Evolutionary conservation across 2,329 filamentous ascomycete genomes (phyloP), one percentile per base, ranked within the genome.

Genomic region (Cryphonectria naterciae): DNA sequence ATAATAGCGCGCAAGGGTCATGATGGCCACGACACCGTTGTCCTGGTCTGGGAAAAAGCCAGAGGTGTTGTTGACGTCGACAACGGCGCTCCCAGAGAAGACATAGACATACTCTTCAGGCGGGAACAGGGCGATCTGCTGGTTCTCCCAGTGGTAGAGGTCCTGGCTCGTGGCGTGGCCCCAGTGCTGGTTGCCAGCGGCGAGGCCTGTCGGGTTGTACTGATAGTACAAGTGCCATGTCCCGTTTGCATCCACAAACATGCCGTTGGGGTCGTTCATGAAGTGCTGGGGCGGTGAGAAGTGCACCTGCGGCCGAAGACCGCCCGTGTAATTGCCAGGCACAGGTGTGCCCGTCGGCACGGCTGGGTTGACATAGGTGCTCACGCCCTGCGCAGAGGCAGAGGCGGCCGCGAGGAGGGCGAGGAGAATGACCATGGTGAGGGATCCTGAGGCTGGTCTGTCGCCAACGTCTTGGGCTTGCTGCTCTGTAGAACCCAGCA

Each of bases 141-240:
- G 89, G 73, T 91, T 91, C 1, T 81, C 81, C 90, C 89, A 92
- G 71, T 87, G 85, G 75, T 89, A 91, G 1, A 92, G 80, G 74
- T 92, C 89, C 19, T 79, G 75, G 43, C 85, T 88, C 1, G 89
- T 91, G 2, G 89, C 89, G 75, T 92, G 89, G 13, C 90, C 89
- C 90, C 89, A 92, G 74, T 91, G 88, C 75, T 91, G 86, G 72
- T 89, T 88, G 1, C 88, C 88, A 7, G 76, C 76, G 5, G 73
- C 70, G 4, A 76, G 6, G 8, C 75, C 75, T 1, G 74, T 77
- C 0, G 79, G 77, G 52, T 79, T 79, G 71, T 77, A 78, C 77
- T 92, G 89, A 75, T 92, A 92, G 78, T 92, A 92, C 1, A 91
- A 74, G 76, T 92, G 90, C 78, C 87, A 92, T 0, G 83, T 81